A percentile compares a stretch with the other conserved stretches of the same genome.
These are phyloP conservation scores for Dorcoceras hygrometricum DNA, from an alignment of 257 asterid species.

Conservation along the genomic window DNA sequence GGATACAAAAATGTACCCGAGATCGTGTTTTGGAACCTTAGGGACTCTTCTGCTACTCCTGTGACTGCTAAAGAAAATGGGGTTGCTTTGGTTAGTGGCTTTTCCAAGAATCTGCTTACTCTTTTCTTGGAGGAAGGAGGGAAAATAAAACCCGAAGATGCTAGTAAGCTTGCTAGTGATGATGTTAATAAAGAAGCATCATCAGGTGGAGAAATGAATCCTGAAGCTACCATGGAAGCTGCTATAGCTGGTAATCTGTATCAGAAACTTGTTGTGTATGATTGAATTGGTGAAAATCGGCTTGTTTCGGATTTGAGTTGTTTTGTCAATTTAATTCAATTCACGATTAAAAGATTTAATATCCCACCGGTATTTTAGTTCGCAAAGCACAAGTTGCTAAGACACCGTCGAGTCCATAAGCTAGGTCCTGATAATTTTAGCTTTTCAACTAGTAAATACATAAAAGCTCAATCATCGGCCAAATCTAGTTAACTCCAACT, in stretches of 20 bases:
- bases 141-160: slow-evolving; percentile 28
- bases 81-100: slow-evolving; percentile 59
- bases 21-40: slow-evolving; percentile 66
- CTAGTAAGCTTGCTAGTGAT: slow-evolving; percentile 3
- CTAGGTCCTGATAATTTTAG: too few relatives aligned
- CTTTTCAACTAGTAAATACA: too few relatives aligned
- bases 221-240: slow-evolving; percentile 43
- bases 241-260: slow-evolving; percentile 49
- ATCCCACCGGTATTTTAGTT: too few relatives aligned
- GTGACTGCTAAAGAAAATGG: slow-evolving; percentile 46
- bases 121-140: slow-evolving; percentile 56
- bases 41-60: slow-evolving; percentile 48
- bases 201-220: slow-evolving; percentile 32
- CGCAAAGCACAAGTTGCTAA: too few relatives aligned
- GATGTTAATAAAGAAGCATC: neutral
- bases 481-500: too few relatives aligned
- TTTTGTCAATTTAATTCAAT: neutral
- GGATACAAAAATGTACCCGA: slow-evolving; percentile 50
- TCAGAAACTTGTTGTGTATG: slow-evolving; percentile 43
- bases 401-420: too few relatives aligned
- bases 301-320: neutral
- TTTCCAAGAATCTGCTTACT: slow-evolving; percentile 49
- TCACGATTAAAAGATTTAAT: too few relatives aligned
- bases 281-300: slow-evolving; percentile 21
- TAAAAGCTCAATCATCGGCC: too few relatives aligned